Conservation (phyloP, 1,284 basidiomycete genomes). For the Chalciporus sp. region DNA sequence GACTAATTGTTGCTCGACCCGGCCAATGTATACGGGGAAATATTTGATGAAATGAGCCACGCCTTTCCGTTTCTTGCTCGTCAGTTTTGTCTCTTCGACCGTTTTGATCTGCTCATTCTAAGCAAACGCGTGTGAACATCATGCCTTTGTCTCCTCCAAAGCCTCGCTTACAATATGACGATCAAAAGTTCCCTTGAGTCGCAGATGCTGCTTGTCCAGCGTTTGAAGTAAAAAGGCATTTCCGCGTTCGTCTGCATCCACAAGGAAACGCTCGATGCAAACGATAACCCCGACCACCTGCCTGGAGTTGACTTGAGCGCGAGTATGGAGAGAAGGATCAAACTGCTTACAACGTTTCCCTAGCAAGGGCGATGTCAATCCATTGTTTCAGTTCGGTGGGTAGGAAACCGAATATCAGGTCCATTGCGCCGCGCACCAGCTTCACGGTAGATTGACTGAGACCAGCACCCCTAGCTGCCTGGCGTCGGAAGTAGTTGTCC, state of each 20-base stretch:
- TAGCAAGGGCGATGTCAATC: constrained; percentile 77
- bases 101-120: constrained; percentile 86
- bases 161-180: constrained; percentile 69
- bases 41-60: constrained; percentile 93
- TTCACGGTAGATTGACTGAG: constrained; percentile 74
- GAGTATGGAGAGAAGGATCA: not conserved
- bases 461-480: constrained; percentile 76
- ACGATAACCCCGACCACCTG: constrained; percentile 86
- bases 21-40: constrained; percentile 87
- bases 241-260: constrained; percentile 78
- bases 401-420: constrained; percentile 94
- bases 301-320: constrained; percentile 43
- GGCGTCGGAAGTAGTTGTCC: constrained; percentile 92
- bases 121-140: constrained; percentile 6
- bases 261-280: constrained; percentile 77
- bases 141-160: not conserved
- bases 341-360: constrained; percentile 74
- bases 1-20: constrained; percentile 86
- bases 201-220: constrained; percentile 81
- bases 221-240: constrained; percentile 75
- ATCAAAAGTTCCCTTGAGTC: constrained; percentile 74
- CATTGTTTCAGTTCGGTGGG: constrained; percentile 83
- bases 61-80: constrained; percentile 90
- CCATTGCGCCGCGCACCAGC: constrained; percentile 86
- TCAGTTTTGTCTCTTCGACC: constrained; percentile 91